phyloP scores from a whole-genome alignment of 495 filamentous ascomycete species.

The Xylaria curta region DNA sequence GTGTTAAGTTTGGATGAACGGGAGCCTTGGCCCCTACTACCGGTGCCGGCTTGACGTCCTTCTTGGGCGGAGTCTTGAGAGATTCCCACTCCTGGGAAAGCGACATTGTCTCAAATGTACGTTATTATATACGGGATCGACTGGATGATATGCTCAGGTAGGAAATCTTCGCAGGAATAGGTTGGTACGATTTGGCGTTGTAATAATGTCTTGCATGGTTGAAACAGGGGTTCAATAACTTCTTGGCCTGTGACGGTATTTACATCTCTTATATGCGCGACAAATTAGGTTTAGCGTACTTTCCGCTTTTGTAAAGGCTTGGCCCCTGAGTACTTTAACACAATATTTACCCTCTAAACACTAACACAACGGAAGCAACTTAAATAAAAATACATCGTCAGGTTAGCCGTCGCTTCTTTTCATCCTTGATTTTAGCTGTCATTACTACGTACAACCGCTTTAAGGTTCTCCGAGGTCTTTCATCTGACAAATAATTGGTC shows the following conservation, averaged over 20 bases:
- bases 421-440: too few relatives aligned
- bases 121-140: neutral
- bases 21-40: constrained; percentile 57
- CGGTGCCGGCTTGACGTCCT: constrained; percentile 46
- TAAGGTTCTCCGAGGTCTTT: too few relatives aligned
- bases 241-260: neutral
- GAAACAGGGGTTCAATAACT: constrained; percentile 10
- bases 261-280: too few relatives aligned
- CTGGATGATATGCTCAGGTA: neutral
- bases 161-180: constrained; percentile 12
- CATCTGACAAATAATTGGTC: too few relatives aligned
- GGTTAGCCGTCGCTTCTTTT: too few relatives aligned
- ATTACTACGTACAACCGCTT: too few relatives aligned
- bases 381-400: too few relatives aligned
- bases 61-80: constrained; percentile 39
- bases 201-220: constrained; percentile 18
- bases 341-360: too few relatives aligned
- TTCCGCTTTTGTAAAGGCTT: too few relatives aligned
- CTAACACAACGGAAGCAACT: too few relatives aligned
- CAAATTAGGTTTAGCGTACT: too few relatives aligned
- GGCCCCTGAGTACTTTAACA: too few relatives aligned
- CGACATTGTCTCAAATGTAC: constrained; percentile 19
- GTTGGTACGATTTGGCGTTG: constrained; percentile 18
- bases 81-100: constrained; percentile 36
- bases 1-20: constrained; percentile 45